A percentile compares a stretch with the other conserved stretches of the same genome.
Conservation (phyloP, 202 grass and related monocot genomes). For the Dendrocalamus latiflorus region DNA sequence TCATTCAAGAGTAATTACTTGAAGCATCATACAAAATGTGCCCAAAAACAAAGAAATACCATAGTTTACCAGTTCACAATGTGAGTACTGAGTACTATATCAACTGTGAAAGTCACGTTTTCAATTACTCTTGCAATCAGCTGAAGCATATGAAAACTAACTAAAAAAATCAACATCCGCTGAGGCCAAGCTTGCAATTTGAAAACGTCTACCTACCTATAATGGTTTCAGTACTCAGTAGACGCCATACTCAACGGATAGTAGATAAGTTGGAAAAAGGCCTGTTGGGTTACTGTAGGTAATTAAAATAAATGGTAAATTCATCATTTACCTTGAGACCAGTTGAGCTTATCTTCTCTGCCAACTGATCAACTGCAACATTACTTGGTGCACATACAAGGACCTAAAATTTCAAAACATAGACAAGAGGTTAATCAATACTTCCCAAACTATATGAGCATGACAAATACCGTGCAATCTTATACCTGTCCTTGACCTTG, state of each 20-base stretch:
- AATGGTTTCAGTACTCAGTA: neutral
- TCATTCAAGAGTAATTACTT: neutral
- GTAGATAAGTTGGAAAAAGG: neutral
- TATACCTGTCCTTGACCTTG: constrained; percentile 98
- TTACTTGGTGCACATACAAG: constrained; percentile 98
- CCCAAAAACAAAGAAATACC: neutral
- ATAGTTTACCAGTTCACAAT: neutral
- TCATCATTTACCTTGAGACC: constrained; percentile 72
- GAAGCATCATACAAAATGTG: neutral
- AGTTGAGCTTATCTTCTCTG: constrained; percentile 96
- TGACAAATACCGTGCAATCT: neutral
- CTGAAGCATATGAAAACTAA: neutral
- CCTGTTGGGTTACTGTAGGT: neutral
- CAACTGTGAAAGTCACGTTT: neutral
- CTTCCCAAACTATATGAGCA: neutral
- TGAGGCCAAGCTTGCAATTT: neutral
- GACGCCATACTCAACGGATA: neutral
- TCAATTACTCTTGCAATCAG: neutral
- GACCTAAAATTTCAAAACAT: constrained; percentile 54
- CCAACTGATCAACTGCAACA: constrained; percentile 96
- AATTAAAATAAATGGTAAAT: neutral
- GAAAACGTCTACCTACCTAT: neutral
- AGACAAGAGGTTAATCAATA: neutral
- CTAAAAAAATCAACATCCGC: neutral
- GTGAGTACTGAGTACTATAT: neutral